Evolutionary conservation across 2,329 filamentous ascomycete species (phyloP).

Genomic region (Allantophomopsis lycopodina): DNA sequence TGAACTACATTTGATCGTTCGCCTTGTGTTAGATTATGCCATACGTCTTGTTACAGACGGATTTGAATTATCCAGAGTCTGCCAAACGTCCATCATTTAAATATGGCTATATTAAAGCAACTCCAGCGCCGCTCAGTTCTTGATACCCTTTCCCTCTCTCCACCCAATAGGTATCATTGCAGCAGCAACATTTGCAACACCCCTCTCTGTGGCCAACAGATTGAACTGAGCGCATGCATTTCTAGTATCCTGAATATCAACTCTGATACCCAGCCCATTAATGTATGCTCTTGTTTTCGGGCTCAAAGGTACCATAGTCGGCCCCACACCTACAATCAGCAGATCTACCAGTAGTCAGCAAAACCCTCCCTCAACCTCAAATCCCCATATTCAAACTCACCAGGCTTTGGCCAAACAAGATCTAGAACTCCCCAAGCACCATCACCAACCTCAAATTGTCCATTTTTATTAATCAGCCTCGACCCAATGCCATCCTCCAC

Average conservation of each 20-base stretch:
- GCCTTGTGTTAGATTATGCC: no score
- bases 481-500: constrained; percentile 23
- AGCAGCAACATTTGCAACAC: constrained; percentile 72
- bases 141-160: constrained; percentile 36
- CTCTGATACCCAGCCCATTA: constrained; percentile 63
- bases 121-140: neutral
- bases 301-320: constrained; percentile 60
- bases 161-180: constrained; percentile 80
- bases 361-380: neutral
- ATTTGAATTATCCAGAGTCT: neutral
- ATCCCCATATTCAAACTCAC: constrained; percentile 31
- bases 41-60: neutral
- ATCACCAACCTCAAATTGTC: constrained; percentile 65
- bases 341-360: constrained; percentile 43
- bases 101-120: no score
- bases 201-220: constrained; percentile 83
- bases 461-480: constrained; percentile 56
- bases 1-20: no score
- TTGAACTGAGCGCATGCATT: constrained; percentile 96
- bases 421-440: constrained; percentile 64
- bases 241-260: constrained; percentile 83
- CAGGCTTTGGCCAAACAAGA: constrained; percentile 76
- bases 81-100: neutral
- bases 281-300: constrained; percentile 61
- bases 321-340: constrained; percentile 77